These are phyloP conservation scores for Apiotrichum siamense DNA, from an alignment of 1,284 basidiomycete species.

Conservation along the genomic window DNA sequence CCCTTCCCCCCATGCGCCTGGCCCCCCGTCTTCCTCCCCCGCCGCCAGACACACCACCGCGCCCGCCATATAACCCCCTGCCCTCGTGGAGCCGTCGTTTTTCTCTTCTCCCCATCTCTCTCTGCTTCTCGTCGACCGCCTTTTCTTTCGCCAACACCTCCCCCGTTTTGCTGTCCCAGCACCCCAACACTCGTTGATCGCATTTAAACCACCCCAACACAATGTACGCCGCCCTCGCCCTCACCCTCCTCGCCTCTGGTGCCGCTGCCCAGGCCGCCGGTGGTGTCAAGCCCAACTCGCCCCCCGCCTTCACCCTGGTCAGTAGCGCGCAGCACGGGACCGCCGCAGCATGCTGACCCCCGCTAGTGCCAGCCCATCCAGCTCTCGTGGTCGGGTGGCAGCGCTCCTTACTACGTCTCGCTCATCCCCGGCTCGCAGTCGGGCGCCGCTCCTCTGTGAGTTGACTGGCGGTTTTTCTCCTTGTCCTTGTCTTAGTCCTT, in stretches of 20 bases:
- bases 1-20: no score
- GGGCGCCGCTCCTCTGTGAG: conserved; percentile 53
- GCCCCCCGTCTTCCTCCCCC: no score
- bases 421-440: conserved; percentile 65
- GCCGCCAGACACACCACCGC: no score
- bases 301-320: conserved; percentile 41
- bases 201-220: no score
- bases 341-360: not conserved
- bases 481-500: no score
- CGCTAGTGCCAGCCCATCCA: conserved; percentile 38
- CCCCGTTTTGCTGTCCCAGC: no score
- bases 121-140: no score
- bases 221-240: conserved; percentile 17
- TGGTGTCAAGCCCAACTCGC: conserved; percentile 59
- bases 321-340: not conserved
- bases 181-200: conserved; percentile 13
- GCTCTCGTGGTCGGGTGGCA: conserved; percentile 57
- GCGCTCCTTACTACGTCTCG: conserved; percentile 60
- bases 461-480: not conserved
- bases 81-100: no score
- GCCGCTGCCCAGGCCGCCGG: conserved; percentile 30
- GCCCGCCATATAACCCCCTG: no score
- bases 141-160: no score
- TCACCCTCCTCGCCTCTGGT: conserved; percentile 22
- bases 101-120: no score